Evolutionary conservation across 345 rosid genomes (phyloP).

Genomic region (Draba incana): DNA sequence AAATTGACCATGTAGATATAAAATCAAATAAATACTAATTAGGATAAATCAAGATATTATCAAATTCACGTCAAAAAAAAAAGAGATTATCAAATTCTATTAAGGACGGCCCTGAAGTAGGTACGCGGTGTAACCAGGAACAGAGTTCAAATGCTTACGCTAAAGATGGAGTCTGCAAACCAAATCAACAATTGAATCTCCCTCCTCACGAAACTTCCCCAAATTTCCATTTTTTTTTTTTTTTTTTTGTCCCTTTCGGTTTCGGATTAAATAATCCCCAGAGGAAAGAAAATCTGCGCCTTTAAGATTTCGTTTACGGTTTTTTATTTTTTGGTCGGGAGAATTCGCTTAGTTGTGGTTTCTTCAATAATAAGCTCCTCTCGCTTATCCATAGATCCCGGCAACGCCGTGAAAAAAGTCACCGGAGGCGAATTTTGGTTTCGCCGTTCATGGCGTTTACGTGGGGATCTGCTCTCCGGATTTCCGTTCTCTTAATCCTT

Average conservation of each 20-base stretch:
- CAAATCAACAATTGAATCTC: conserved; percentile 37
- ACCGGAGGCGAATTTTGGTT: conserved; percentile 31
- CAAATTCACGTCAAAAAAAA: no score
- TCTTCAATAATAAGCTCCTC: conserved; percentile 17
- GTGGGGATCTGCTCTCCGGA: conserved; percentile 75
- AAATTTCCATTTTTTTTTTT: background rate
- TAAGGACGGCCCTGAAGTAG: conserved; percentile 26
- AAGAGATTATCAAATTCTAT: no score
- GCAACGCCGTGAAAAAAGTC: conserved; percentile 4
- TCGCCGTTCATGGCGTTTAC: conserved; percentile 69
- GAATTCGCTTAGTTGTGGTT: conserved; percentile 8
- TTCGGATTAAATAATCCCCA: conserved; percentile 15
- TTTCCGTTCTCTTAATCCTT: conserved; percentile 69
- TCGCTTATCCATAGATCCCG: conserved; percentile 18
- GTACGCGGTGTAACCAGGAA: conserved; percentile 37
- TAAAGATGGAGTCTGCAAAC: conserved; percentile 34
- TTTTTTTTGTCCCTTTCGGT: conserved; percentile 11
- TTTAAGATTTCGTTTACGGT: conserved; percentile 1
- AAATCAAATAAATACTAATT: no score
- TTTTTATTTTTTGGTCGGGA: background rate
- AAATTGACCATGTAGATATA: no score
- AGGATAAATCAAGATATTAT: no score
- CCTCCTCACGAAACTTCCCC: conserved; percentile 26
- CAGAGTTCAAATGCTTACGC: conserved; percentile 17
- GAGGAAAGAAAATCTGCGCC: conserved; percentile 1